Conservation (phyloP, 768 basidiomycete genomes). For the Russula virescens region DNA sequence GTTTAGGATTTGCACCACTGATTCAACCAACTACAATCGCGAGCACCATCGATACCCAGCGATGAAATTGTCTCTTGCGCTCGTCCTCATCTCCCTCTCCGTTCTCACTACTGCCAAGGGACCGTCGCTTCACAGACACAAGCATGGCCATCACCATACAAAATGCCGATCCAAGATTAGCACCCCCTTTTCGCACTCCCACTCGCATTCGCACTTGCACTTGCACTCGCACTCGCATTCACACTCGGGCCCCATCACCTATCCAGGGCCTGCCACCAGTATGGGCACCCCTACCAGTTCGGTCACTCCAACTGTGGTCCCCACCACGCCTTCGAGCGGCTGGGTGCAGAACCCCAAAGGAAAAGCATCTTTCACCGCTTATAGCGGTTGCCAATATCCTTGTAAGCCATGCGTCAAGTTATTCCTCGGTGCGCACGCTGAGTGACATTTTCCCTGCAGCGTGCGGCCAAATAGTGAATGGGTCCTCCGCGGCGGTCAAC, state of each 20-base stretch:
- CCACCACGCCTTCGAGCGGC: neutral
- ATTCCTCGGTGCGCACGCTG: neutral
- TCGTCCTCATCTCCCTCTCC: neutral
- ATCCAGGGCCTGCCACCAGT: too few relatives aligned
- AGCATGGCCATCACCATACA: too few relatives aligned
- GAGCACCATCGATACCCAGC: too few relatives aligned
- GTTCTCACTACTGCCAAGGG: neutral
- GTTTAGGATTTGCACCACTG: neutral
- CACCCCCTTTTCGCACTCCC: too few relatives aligned
- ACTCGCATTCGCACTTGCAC: too few relatives aligned
- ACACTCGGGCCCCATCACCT: too few relatives aligned
- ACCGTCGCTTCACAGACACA: too few relatives aligned
- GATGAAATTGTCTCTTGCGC: neutral
- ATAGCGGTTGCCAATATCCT: neutral
- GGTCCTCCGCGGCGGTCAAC: conserved; percentile 52
- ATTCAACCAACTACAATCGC: too few relatives aligned
- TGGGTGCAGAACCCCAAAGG: neutral
- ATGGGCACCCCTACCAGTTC: too few relatives aligned
- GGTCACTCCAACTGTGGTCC: too few relatives aligned
- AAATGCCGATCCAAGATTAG: too few relatives aligned
- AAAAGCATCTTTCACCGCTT: neutral
- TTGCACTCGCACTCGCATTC: too few relatives aligned
- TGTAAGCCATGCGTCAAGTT: neutral
- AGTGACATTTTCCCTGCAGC: conserved; percentile 29
- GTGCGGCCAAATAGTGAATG: conserved; percentile 46